phyloP scores from a whole-genome alignment of 2,329 filamentous ascomycete genomes.

The Aureobasidium sp. region DNA sequence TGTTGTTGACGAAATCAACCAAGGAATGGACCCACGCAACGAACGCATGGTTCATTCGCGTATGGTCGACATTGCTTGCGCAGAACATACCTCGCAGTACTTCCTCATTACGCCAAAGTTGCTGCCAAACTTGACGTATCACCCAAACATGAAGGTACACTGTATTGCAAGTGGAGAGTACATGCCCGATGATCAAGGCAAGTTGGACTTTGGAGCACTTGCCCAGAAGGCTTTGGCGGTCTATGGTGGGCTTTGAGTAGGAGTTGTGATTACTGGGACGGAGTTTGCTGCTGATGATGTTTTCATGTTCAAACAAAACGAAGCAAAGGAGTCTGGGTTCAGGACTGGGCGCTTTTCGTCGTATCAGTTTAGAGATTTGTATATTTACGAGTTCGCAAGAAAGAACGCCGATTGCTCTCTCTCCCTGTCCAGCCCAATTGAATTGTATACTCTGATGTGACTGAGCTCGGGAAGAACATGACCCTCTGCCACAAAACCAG shows the following conservation, averaged over 20 bases:
- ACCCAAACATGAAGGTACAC: constrained; percentile 83
- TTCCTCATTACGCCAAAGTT: constrained; percentile 98
- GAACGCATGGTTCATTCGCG: constrained; percentile 96
- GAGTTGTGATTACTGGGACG: neutral
- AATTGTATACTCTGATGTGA: neutral
- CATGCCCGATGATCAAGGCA: constrained; percentile 37
- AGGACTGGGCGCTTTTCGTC: neutral
- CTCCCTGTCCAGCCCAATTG: no score
- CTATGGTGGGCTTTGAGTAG: neutral
- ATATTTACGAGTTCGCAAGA: neutral
- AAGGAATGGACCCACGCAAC: constrained; percentile 98
- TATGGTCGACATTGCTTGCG: constrained; percentile 95
- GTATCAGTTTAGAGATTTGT: neutral
- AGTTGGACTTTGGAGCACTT: constrained; percentile 39
- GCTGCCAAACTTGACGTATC: constrained; percentile 76
- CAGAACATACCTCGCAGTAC: constrained; percentile 66
- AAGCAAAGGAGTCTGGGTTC: neutral
- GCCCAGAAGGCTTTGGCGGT: constrained; percentile 27
- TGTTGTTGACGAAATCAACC: constrained; percentile 98
- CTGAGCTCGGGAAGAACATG: neutral
- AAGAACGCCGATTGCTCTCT: neutral
- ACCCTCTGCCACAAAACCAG: no score
- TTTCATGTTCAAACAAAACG: neutral
- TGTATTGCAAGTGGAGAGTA: constrained; percentile 86
- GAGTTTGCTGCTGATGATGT: neutral